A percentile compares a stretch with the other conserved stretches of the same genome.
Conservation (phyloP, 2,329 filamentous ascomycete species). For the Phoma sp. region DNA sequence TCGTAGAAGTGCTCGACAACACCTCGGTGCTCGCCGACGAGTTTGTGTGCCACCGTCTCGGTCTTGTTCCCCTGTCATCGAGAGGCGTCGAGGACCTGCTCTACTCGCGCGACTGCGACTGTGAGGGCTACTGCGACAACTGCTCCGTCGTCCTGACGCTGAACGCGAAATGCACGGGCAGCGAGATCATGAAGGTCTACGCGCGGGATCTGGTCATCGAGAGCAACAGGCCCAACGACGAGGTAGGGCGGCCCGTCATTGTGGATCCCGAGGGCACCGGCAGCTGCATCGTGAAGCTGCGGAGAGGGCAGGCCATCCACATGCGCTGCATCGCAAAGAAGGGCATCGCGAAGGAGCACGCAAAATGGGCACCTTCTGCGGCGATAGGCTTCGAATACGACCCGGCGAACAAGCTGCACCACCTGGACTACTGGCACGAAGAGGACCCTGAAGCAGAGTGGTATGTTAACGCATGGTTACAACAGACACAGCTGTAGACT, state of each 20-base stretch:
- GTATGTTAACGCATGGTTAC: slow-evolving; percentile 59
- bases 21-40: slow-evolving; percentile 96
- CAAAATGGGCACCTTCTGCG: slow-evolving; percentile 93
- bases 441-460: slow-evolving; percentile 83
- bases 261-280: slow-evolving; percentile 82
- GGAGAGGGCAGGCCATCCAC: slow-evolving; percentile 87
- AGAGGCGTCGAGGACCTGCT: slow-evolving; percentile 81
- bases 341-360: slow-evolving; percentile 97
- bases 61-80: slow-evolving; percentile 85
- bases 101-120: slow-evolving; percentile 94
- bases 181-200: slow-evolving; percentile 92
- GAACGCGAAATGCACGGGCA: slow-evolving; percentile 82
- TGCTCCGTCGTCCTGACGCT: slow-evolving; percentile 87
- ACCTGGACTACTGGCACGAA: slow-evolving; percentile 96
- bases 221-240: slow-evolving; percentile 72
- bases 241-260: slow-evolving; percentile 81
- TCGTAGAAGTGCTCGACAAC: slow-evolving; percentile 91
- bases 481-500: neutral
- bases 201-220: slow-evolving; percentile 83
- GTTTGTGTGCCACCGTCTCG: slow-evolving; percentile 90
- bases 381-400: slow-evolving; percentile 98
- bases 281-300: slow-evolving; percentile 86
- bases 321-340: slow-evolving; percentile 95
- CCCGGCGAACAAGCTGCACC: slow-evolving; percentile 92
- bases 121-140: slow-evolving; percentile 90